Base-by-base conservation (phyloP, 139 green algal genomes). In the Chlorella sp. region DNA sequence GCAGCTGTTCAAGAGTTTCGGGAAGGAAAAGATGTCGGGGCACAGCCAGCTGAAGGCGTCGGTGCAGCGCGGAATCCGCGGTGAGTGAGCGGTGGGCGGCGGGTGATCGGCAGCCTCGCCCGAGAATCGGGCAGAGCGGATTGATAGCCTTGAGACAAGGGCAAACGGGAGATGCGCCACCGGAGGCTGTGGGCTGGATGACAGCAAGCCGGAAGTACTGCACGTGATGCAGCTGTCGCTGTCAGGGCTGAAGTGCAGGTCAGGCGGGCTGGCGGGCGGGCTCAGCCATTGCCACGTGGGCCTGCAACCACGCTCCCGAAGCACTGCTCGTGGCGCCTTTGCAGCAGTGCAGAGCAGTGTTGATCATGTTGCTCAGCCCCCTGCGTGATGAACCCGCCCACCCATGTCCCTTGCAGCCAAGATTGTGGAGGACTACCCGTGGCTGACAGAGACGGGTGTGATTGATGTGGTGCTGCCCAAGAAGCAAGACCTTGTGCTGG, bases 391-490 rank as follows among this genome's bases (percentile, higher is more conserved):
- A 57, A 24, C 61, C 77, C 66, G n/a, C n/a, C n/a, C 24, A 34
- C 39, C 53, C 4, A 37, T 36, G 42, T 32, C 3, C 14, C 34
- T 40, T 93, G 92, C 95, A 99, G 96, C 93, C 69, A 95, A 96
- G 82, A 95, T 99, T 61, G 95, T 89, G 22, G 96, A 98, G 60
- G 91, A 96, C 83, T 99, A 99, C 83, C 97, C 97, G 0, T 97
- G 89, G 34, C 90, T 99, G 36, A 93, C 96, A 61, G 94, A 99
- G 57, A 95, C 83, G 24, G 95, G 95, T 9, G 93, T 96, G 39
- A 94, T 99, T 24, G 98, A 99, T 32, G 92, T 96, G 5, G 89
- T 99, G 0, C 91, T 99, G 16, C 98, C 98, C 12, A 99, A 99
- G 91, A 99, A 99, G 87, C 95, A 97, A 60, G 92, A 95, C 16